These are phyloP conservation scores for Pyricularia sp. DNA, from an alignment of 2,329 filamentous ascomycete genomes.

Conservation along the genomic window DNA sequence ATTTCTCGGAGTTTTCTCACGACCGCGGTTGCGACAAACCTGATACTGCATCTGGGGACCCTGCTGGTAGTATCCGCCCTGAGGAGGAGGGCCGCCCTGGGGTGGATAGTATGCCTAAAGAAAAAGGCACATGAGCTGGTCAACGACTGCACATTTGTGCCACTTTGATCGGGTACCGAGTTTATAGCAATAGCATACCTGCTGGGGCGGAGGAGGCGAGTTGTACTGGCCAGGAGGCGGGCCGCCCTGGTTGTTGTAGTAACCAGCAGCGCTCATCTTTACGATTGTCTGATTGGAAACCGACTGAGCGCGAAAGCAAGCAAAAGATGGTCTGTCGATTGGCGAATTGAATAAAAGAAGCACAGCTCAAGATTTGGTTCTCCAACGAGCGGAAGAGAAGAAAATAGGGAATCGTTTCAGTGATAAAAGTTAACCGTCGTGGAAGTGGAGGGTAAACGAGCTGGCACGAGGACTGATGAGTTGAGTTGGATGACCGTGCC, in stretches of 20 bases:
- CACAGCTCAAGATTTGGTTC: not conserved
- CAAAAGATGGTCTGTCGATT: not conserved
- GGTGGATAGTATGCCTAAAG: slow-evolving; percentile 5
- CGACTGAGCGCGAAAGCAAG: not conserved
- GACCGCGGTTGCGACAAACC: not conserved
- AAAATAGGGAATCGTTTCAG: not conserved
- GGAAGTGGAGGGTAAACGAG: not conserved
- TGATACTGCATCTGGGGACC: slow-evolving; percentile 23
- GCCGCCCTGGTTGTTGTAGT: slow-evolving; percentile 23
- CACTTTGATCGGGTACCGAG: not conserved
- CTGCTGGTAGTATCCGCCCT: slow-evolving; percentile 29
- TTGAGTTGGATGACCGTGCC: not conserved
- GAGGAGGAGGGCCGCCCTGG: slow-evolving; percentile 23
- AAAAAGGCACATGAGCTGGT: slow-evolving; percentile 1
- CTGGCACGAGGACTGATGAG: not conserved
- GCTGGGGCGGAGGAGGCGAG: slow-evolving; percentile 14
- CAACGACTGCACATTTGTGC: slow-evolving; percentile 4
- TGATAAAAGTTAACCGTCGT: not conserved
- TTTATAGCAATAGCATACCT: slow-evolving; percentile 14
- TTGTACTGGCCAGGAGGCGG: slow-evolving; percentile 10
- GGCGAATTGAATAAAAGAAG: not conserved
- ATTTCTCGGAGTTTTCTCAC: not conserved
- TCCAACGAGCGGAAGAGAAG: not conserved
- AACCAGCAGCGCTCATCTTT: slow-evolving; percentile 21
- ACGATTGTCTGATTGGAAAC: not conserved